These are phyloP conservation scores for Biancaea sappan DNA, from an alignment of 306 rosid species.

Conservation along the genomic window DNA sequence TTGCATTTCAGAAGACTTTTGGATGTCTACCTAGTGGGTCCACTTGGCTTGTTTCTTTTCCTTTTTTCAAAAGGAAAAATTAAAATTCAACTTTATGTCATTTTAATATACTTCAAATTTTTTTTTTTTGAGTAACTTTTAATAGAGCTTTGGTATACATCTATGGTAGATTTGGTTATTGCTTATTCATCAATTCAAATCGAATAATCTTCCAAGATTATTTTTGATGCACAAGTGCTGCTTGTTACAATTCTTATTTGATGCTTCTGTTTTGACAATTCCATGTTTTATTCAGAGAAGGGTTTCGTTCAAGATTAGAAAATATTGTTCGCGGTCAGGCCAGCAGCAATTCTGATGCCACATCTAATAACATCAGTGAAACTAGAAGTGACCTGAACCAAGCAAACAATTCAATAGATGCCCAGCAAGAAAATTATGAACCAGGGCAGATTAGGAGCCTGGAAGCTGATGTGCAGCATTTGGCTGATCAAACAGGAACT, in stretches of 20 bases:
- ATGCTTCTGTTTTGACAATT: constrained; percentile 35
- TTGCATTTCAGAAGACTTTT: neutral
- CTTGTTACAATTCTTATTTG: constrained; percentile 30
- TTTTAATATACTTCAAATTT: neutral
- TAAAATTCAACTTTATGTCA: neutral
- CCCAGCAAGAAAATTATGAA: constrained; percentile 59
- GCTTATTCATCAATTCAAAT: constrained; percentile 29
- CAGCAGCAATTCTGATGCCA: constrained; percentile 63
- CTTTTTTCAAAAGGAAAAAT: no score
- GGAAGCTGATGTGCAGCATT: constrained; percentile 52
- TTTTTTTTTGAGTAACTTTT: neutral
- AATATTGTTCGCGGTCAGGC: constrained; percentile 90
- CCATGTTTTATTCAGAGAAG: constrained; percentile 65
- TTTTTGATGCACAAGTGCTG: constrained; percentile 9
- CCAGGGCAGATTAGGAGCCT: constrained; percentile 58
- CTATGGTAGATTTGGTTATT: neutral
- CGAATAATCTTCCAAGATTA: constrained; percentile 20
- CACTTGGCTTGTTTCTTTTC: constrained; percentile 12
- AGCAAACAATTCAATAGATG: constrained; percentile 52
- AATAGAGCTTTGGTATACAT: neutral
- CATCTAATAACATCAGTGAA: constrained; percentile 60
- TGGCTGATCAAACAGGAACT: constrained; percentile 58
- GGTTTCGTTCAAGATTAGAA: constrained; percentile 91
- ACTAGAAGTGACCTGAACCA: constrained; percentile 61
- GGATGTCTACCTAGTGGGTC: neutral